These are phyloP conservation scores for Mycena haematopus DNA, from an alignment of 768 basidiomycete genomes.

Conservation along the genomic window DNA sequence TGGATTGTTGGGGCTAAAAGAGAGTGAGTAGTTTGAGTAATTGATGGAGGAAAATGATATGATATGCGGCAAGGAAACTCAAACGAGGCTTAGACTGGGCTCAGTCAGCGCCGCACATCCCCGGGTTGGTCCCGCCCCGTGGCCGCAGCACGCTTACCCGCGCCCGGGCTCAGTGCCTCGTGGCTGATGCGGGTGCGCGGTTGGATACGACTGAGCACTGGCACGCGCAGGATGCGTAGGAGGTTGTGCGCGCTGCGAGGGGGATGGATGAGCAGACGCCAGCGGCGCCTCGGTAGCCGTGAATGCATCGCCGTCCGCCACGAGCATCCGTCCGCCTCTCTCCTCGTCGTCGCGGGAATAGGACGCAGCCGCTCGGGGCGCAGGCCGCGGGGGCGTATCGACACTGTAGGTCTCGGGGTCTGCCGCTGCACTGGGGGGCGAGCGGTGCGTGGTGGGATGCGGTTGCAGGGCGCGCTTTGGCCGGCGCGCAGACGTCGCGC, in stretches of 20 bases:
- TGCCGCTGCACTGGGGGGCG: neutral
- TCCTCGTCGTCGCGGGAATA: neutral
- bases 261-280: neutral
- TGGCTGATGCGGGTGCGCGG: neutral
- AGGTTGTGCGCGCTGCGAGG: neutral
- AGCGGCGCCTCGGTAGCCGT: neutral
- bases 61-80: no score
- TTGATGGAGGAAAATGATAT: no score
- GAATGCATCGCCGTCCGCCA: neutral
- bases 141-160: no score
- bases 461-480: conserved; percentile 10
- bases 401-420: neutral
- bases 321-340: neutral
- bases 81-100: no score
- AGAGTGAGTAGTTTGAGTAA: no score
- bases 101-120: no score
- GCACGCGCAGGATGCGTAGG: no score
- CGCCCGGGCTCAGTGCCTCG: no score
- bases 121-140: no score
- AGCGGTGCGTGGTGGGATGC: neutral
- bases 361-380: neutral
- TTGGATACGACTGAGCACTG: neutral
- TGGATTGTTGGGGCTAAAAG: no score
- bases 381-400: neutral
- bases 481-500: conserved; percentile 78